phyloP scores from a whole-genome alignment of 805 yeast genomes.

The Priceomyces carsonii region DNA sequence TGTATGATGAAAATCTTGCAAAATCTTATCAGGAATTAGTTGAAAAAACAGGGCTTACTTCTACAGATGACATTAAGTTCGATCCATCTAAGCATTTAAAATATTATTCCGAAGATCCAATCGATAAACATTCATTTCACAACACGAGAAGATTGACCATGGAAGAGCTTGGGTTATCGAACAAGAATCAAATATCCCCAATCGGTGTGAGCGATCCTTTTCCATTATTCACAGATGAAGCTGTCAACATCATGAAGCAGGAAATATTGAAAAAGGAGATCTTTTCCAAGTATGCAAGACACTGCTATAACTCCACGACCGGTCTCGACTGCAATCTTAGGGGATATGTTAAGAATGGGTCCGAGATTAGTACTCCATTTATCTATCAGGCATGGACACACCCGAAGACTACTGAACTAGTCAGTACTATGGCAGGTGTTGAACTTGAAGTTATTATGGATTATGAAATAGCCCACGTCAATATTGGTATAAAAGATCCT shows the following conservation, averaged over 20 bases:
- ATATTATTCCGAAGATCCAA: slow-evolving; percentile 22
- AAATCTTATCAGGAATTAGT: slow-evolving; percentile 23
- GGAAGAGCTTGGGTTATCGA: slow-evolving; percentile 50
- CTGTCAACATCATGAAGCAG: slow-evolving; percentile 57
- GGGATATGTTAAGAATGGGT: slow-evolving; percentile 46
- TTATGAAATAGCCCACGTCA: slow-evolving; percentile 56
- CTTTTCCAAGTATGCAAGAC: slow-evolving; percentile 46
- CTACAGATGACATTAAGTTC: slow-evolving; percentile 16
- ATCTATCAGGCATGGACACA: slow-evolving; percentile 59
- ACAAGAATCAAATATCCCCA: slow-evolving; percentile 49
- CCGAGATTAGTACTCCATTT: slow-evolving; percentile 45
- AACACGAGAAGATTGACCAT: slow-evolving; percentile 37
- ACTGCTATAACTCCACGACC: slow-evolving; percentile 42
- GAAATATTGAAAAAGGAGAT: slow-evolving; percentile 51
- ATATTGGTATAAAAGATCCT: slow-evolving; percentile 46
- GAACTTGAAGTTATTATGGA: slow-evolving; percentile 57
- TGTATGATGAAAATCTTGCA: slow-evolving; percentile 32
- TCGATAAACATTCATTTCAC: slow-evolving; percentile 15
- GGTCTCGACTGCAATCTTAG: slow-evolving; percentile 52
- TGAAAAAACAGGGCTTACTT: background rate
- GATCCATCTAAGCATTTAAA: slow-evolving; percentile 35
- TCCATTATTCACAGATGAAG: slow-evolving; percentile 61
- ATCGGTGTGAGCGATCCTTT: slow-evolving; percentile 62
- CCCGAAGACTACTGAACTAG: slow-evolving; percentile 54
- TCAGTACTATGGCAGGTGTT: slow-evolving; percentile 60